A percentile compares a stretch with the other conserved stretches of the same genome.
Evolutionary conservation across 2,329 filamentous ascomycete genomes (phyloP).

Genomic region (Aspergillus intermedius): DNA sequence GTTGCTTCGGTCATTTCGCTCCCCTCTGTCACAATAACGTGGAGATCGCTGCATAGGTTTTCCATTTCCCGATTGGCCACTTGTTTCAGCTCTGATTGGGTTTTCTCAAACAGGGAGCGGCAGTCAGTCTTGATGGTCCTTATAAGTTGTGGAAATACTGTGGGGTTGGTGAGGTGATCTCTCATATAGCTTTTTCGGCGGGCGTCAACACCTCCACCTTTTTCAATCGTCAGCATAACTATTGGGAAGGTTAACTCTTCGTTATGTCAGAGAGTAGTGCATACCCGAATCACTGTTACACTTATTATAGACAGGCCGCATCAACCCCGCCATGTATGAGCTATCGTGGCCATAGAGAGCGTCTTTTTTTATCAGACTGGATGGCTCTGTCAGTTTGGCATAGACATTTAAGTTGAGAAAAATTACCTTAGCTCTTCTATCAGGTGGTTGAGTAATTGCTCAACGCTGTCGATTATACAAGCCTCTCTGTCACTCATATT

Average conservation of each 20-base stretch:
- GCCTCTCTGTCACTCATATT: not conserved
- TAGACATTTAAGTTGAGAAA: not conserved
- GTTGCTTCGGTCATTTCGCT: not conserved
- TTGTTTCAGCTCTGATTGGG: not conserved
- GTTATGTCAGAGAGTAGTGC: not conserved
- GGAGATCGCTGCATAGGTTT: not conserved
- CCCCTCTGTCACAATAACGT: not conserved
- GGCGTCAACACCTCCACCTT: not conserved
- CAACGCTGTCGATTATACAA: not conserved
- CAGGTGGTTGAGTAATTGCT: not conserved
- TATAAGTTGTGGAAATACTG: not conserved
- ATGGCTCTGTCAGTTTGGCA: not conserved
- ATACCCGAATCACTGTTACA: constrained; percentile 6
- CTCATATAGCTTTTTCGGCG: not conserved
- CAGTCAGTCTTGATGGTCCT: not conserved
- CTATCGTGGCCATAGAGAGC: constrained; percentile 5
- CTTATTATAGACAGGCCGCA: constrained; percentile 7
- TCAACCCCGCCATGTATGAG: constrained; percentile 7
- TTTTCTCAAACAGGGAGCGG: not conserved
- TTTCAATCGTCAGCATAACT: not conserved
- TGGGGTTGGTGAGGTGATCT: not conserved
- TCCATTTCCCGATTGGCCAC: not conserved
- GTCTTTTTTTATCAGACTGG: constrained; percentile 2
- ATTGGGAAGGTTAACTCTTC: not conserved
- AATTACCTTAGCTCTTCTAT: not conserved